Base-by-base conservation (phyloP, 1,284 basidiomycete genomes). In the Omphalotus olearius region DNA sequence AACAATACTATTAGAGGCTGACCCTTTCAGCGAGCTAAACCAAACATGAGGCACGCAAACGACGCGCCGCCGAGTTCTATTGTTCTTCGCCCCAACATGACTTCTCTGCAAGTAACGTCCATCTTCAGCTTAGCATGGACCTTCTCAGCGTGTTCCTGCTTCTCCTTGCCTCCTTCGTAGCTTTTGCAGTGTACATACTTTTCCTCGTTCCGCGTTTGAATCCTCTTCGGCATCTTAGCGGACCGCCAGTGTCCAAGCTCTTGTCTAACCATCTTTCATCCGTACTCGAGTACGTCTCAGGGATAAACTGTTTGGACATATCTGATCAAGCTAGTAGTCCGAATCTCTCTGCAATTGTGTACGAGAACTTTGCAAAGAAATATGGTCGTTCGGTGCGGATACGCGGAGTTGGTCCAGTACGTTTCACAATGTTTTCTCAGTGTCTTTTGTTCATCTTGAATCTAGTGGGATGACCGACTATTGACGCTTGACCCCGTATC, bases 401-500 rank as follows among this genome's bases (percentile, higher is more conserved):
- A 46, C 74, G 78, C 40, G 87, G 85, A 4, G 57, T 84, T 17
- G 74, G 78, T 35, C 83, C 83, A 37, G 88, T 89, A 65, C 55
- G 82, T 68, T 11, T 18, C 35, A 41, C 48, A 37, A 25, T 52
- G 16, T 13, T 20, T 36, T 43, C 23, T 43, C 26, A 42, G 52
- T 48, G 35, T 52, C 42, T 56, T 37, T 61, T 50, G 35, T 26
- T 38, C 38, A 50, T 42, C 13, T 41, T 41, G n/a, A 39, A 36
- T 18, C 52, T 35, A 91, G 88, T 88, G 83, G 79, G 88, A 91
- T 56, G 74, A 82, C 49, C 82, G 89, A 38, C 75, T 91, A 0
- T 70, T 91, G 28, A 86, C 88, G 0, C 71, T 90, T 28, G 89
- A 91, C 62, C 86, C 88, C 4, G 63, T 78, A n/a, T 82, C 88